A percentile compares a stretch with the other conserved stretches of the same genome.
These are phyloP conservation scores for Pichia sp. DNA, from an alignment of 1,139 yeast species.

Conservation along the genomic window DNA sequence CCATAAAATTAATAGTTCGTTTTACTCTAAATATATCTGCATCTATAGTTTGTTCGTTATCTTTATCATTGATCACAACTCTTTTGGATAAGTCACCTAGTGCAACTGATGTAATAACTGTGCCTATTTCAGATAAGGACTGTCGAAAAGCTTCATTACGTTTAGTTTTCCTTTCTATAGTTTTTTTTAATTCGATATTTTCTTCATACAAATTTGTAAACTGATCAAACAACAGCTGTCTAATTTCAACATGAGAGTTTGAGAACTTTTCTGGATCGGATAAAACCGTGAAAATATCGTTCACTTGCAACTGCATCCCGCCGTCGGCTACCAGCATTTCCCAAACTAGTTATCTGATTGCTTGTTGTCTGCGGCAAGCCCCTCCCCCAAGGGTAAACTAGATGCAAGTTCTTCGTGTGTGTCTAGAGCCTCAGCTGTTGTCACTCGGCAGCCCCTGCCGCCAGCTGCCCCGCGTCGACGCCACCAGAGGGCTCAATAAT, in stretches of 20 bases:
- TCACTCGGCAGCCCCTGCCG: too few species aligned
- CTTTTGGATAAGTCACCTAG: conserved; percentile 79
- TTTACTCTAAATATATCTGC: conserved; percentile 62
- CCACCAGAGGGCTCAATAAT: too few species aligned
- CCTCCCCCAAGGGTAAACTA: too few species aligned
- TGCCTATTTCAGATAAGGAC: conserved; percentile 73
- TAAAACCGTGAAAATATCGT: too few species aligned
- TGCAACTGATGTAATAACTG: conserved; percentile 77
- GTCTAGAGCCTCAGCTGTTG: too few species aligned
- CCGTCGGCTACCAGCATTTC: too few species aligned
- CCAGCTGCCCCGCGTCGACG: too few species aligned
- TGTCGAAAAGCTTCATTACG: conserved; percentile 74
- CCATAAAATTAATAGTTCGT: conserved; percentile 78
- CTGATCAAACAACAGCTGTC: conserved; percentile 3
- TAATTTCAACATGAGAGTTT: not conserved
- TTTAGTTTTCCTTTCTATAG: conserved; percentile 48
- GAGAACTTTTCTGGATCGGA: conserved; percentile 6
- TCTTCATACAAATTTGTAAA: conserved; percentile 15
- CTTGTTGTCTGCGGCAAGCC: too few species aligned
- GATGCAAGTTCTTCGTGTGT: too few species aligned
- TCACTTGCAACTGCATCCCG: too few species aligned
- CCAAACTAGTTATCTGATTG: too few species aligned
- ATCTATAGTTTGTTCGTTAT: conserved; percentile 59
- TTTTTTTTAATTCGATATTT: conserved; percentile 27
- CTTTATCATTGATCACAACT: conserved; percentile 65